Evolutionary conservation across 1,284 basidiomycete species (phyloP).

Genomic region (Trichosporon sp.): DNA sequence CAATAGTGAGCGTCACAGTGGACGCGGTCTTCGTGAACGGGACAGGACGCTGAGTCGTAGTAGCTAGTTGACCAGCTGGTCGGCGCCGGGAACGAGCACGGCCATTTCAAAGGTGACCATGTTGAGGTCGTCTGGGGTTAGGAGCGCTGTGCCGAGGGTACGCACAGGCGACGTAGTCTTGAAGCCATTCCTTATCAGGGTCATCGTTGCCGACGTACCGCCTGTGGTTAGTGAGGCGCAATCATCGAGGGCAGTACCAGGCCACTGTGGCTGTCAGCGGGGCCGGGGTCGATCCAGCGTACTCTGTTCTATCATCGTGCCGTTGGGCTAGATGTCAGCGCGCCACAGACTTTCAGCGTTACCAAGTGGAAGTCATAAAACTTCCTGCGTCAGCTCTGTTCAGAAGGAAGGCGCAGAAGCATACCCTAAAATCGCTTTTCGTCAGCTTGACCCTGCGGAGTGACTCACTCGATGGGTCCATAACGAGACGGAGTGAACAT

Average conservation of each 20-base stretch:
- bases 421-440: conserved; percentile 17
- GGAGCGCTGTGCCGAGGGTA: neutral
- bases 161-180: conserved; percentile 39
- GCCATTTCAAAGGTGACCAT: conserved; percentile 42
- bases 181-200: conserved; percentile 28
- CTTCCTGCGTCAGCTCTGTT: neutral
- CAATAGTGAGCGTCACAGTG: neutral
- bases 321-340: conserved; percentile 20
- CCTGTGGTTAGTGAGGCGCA: conserved; percentile 16
- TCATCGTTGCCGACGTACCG: conserved; percentile 28
- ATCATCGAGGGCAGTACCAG: conserved; percentile 12
- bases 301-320: conserved; percentile 17
- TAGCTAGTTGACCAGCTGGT: neutral
- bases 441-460: neutral
- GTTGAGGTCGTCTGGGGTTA: conserved; percentile 38
- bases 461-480: conserved; percentile 25
- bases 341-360: neutral
- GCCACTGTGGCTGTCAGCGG: conserved; percentile 24
- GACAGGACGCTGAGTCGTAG: neutral
- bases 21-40: neutral
- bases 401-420: neutral
- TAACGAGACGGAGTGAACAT: conserved; percentile 31
- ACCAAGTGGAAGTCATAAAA: conserved; percentile 34
- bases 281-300: neutral
- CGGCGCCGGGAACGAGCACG: conserved; percentile 29